Base-by-base conservation (phyloP, 2,329 filamentous ascomycete species). In the Lachnellula occidentalis region DNA sequence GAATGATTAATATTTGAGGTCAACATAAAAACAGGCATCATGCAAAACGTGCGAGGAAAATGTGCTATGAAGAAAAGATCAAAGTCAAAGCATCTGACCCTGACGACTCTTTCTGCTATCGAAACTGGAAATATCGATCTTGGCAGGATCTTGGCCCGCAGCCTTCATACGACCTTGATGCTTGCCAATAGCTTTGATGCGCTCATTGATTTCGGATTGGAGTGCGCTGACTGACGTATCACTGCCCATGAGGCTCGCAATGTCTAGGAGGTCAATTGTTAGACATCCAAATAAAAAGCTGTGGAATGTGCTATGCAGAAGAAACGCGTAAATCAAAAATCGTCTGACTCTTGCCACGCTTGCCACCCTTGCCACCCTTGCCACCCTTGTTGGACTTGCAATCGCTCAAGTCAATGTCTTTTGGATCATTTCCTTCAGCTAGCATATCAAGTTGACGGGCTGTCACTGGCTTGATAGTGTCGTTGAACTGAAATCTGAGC, bases 401-500 rank as follows among this genome's bases (percentile, higher is more conserved):
- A 48, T 50, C 55, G 14, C 53, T 55, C 55, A 67, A 34, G 43
- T 59, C 56, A 19, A 63, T 45, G 31, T 62, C 56, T 36, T 62
- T 62, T 7, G 80, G 76, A 62, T 79, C 73, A 34, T 72, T 67
- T 21, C 76, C 77, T 0, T 67, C 67, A n/a, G 68, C 69, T 14
- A 75, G 73, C 5, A 76, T 74, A 2, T 70, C 64, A 41, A 74
- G 70, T 39, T 84, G 74, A 1, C 67, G 69, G 36, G 78, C 74
- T 45, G 76, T 79, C 21, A 81, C 73, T 34, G 73, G 73, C 66
- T 80, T 82, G 69, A 83, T 43, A 12, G 58, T 42, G 51, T 59
- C 60, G 12, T 34, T 46, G 48, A 64, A 59, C 24, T 66, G 63
- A 43, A 60, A 59, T 34, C 45, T 54, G 8, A 65, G 39, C 15